Evolutionary conservation across 257 asterid species (phyloP), one percentile per base, ranked within the genome.

Genomic region (Agastache rugosa): DNA sequence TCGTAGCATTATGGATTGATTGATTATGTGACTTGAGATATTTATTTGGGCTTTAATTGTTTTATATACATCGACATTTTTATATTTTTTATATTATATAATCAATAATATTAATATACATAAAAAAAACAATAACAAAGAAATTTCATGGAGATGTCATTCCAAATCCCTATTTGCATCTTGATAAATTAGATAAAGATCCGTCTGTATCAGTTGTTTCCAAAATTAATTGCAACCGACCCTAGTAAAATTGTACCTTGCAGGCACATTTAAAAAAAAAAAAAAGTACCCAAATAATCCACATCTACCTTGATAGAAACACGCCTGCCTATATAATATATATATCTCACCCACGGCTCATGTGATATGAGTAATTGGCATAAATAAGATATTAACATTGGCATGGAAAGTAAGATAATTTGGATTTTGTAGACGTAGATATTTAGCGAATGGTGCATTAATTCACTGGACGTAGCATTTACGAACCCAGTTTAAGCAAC

Each of bases 211-310:
- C 48, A 65, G 5, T 31, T 31, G 34, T 67, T 71, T 45, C 58
- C 11, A 17, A 71, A 63, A 58, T 31, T 45, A 71, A 37, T 69
- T 9, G 58, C 65, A 63, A 47, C 68, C 59, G 60, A 17, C 61
- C 41, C 53, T 25, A 35, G 39, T 17, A 60, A 59, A 17, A 39
- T 39, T 22, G 53, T 63, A 50, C 44, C 39, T 60, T 61, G 34
- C 19, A 50, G 45, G 62, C 47, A 67, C 42, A 8, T 19, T 67
- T 22, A n/a, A n/a, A n/a, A n/a, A n/a, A n/a, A n/a, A n/a, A 25
- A 20, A 55, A 51, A 78, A 55, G 42, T 23, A 39, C 29, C 61
- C 45, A 16, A n/a, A 54, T 54, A n/a, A 50, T 62, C 55, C 58
- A 61, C 42, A 35, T 63, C 37, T 12, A 22, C 11, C 22, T 63